These are phyloP conservation scores for Eucalyptus leucophloia DNA, from an alignment of 345 rosid species.

Conservation along the genomic window DNA sequence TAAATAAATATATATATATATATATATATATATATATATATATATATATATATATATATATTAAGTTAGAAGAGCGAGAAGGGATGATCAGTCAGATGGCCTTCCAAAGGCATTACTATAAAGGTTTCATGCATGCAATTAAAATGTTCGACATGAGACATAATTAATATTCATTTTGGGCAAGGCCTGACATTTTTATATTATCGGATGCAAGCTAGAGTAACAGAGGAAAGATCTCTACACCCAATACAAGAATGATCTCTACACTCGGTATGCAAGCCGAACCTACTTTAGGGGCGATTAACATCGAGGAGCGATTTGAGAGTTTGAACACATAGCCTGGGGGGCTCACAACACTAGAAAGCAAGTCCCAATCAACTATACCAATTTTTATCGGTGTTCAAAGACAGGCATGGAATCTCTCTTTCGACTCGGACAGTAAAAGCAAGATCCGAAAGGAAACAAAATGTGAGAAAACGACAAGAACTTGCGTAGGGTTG, in stretches of 20 bases:
- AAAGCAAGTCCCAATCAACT: background rate
- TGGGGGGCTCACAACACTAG: background rate
- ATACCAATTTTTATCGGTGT: background rate
- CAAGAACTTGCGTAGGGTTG: background rate
- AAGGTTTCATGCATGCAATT: background rate
- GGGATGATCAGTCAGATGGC: background rate
- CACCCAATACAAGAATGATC: background rate
- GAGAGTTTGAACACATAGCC: background rate
- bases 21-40: too few species aligned
- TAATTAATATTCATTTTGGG: background rate
- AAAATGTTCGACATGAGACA: background rate
- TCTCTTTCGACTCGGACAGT: background rate
- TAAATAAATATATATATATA: too few species aligned
- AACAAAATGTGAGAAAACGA: background rate
- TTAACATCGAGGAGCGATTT: background rate
- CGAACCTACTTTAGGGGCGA: background rate
- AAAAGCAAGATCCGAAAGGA: background rate
- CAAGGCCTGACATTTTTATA: background rate
- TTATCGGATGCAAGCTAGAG: background rate
- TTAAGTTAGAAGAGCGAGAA: background rate
- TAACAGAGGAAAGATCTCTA: background rate
- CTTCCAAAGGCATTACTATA: background rate
- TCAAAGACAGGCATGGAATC: background rate
- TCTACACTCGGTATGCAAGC: background rate
- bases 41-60: accelerated